Conservation (phyloP, 164 flowering plant species). For the Hamamelis virginiana region DNA sequence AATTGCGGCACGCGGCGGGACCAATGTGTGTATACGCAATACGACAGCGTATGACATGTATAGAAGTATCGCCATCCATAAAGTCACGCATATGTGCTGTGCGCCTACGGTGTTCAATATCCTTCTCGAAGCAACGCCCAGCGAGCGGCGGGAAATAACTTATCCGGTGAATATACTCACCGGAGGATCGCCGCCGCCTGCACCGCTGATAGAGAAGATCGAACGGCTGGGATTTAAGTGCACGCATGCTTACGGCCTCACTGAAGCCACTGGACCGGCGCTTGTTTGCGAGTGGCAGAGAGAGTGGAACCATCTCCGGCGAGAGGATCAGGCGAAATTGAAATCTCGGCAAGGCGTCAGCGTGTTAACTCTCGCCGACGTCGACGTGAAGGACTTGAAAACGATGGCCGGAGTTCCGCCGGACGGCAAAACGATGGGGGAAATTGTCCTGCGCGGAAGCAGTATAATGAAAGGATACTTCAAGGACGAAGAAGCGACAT, state of each 20-base stretch:
- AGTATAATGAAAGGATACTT: slow-evolving; percentile 86
- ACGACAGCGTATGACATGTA: slow-evolving; percentile 61
- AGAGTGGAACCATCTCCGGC: slow-evolving; percentile 60
- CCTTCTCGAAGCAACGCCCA: slow-evolving; percentile 47
- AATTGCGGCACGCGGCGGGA: slow-evolving; percentile 87
- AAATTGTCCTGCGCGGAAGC: slow-evolving; percentile 76
- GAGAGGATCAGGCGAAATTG: slow-evolving; percentile 34
- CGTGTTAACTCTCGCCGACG: slow-evolving; percentile 60
- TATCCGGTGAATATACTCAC: slow-evolving; percentile 57
- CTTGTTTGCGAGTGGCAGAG: slow-evolving; percentile 84
- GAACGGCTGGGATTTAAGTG: slow-evolving; percentile 73
- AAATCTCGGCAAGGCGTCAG: slow-evolving; percentile 83
- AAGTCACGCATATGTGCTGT: slow-evolving; percentile 90
- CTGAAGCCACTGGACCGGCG: slow-evolving; percentile 90
- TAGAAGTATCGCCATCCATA: slow-evolving; percentile 46
- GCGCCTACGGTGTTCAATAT: slow-evolving; percentile 79
- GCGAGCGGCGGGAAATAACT: slow-evolving; percentile 23
- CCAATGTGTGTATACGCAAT: slow-evolving; percentile 80
- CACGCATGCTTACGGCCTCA: slow-evolving; percentile 80
- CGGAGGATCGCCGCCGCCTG: slow-evolving; percentile 93
- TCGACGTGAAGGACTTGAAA: slow-evolving; percentile 54
- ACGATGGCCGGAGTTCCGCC: slow-evolving; percentile 65
- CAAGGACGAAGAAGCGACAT: slow-evolving; percentile 57
- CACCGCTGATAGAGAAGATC: slow-evolving; percentile 53
- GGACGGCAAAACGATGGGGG: slow-evolving; percentile 75